These are phyloP conservation scores for Xylariaceae sp. DNA, from an alignment of 2,329 filamentous ascomycete species.

Conservation along the genomic window DNA sequence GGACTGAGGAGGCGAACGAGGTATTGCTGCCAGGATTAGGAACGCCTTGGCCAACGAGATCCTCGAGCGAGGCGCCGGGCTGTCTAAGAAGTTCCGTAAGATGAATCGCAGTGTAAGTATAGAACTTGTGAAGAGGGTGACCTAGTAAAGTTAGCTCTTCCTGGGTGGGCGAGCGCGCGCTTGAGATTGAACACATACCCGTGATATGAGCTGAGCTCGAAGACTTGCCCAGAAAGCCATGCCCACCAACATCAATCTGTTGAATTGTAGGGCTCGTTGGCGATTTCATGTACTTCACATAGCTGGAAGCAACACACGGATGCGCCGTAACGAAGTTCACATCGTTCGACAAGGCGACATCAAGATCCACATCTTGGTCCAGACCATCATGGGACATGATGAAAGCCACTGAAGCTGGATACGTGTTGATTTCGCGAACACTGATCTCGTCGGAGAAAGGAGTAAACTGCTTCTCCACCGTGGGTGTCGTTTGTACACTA, in stretches of 20 bases:
- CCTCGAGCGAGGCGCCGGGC: slow-evolving; percentile 37
- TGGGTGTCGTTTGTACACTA: slow-evolving; percentile 41
- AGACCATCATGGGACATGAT: slow-evolving; percentile 36
- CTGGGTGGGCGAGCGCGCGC: neutral
- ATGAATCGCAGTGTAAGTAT: slow-evolving; percentile 56
- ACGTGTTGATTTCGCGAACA: slow-evolving; percentile 30
- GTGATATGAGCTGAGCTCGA: slow-evolving; percentile 44
- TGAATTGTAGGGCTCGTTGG: slow-evolving; percentile 57
- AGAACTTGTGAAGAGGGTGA: slow-evolving; percentile 61
- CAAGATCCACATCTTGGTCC: slow-evolving; percentile 35
- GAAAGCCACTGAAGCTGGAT: slow-evolving; percentile 38
- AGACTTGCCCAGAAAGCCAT: slow-evolving; percentile 37
- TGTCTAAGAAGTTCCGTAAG: slow-evolving; percentile 52
- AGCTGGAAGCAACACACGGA: slow-evolving; percentile 56
- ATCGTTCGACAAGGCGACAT: slow-evolving; percentile 49
- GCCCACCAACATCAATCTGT: slow-evolving; percentile 49
- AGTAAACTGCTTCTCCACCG: slow-evolving; percentile 35
- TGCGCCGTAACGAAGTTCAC: slow-evolving; percentile 63
- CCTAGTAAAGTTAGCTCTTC: slow-evolving; percentile 32
- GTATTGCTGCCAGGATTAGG: slow-evolving; percentile 21
- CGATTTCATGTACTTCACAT: slow-evolving; percentile 55
- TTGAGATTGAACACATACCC: slow-evolving; percentile 31
- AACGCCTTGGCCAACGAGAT: slow-evolving; percentile 38
- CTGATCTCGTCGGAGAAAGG: slow-evolving; percentile 32
- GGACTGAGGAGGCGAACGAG: slow-evolving; percentile 13